Evolutionary conservation across 1,139 yeast species (phyloP).

Genomic region (Candida sanyaensis): DNA sequence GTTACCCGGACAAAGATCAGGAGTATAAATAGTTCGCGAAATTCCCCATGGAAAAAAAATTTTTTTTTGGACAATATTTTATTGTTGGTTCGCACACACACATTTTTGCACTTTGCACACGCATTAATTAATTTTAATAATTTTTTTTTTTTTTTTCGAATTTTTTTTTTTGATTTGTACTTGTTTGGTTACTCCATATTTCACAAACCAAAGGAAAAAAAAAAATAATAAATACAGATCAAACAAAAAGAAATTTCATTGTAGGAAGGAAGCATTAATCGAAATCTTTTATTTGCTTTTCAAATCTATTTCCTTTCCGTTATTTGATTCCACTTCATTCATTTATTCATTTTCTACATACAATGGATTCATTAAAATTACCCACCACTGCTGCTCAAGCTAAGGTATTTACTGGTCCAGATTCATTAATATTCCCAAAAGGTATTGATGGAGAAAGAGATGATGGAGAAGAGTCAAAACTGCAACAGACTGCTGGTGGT

Average conservation of each 20-base stretch:
- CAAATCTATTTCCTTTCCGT: not conserved
- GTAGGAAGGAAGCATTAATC: not conserved
- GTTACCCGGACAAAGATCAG: constrained; percentile 3
- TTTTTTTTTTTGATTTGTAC: not conserved
- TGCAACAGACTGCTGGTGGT: constrained; percentile 3
- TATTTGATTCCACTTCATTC: not conserved
- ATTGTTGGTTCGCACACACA: not conserved
- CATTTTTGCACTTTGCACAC: not conserved
- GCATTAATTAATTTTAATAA: not conserved
- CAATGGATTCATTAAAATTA: constrained; percentile 72
- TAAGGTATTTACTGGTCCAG: constrained; percentile 69
- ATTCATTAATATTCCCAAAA: constrained; percentile 63
- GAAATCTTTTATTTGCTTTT: not conserved
- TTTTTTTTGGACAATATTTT: not conserved
- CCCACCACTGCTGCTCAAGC: constrained; percentile 86
- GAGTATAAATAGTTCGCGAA: constrained; percentile 5
- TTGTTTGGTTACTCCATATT: not conserved
- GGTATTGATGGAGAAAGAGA: constrained; percentile 33
- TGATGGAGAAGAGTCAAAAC: constrained; percentile 1
- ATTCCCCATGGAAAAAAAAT: not conserved
- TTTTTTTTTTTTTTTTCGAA: not conserved
- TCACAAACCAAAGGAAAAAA: not conserved
- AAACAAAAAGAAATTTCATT: not conserved
- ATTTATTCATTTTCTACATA: constrained; percentile 8
- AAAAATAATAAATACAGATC: not conserved